Evolutionary conservation across 140 eudicot species (phyloP), one percentile per base, ranked within the genome.

Genomic region (Flaveria floridana): DNA sequence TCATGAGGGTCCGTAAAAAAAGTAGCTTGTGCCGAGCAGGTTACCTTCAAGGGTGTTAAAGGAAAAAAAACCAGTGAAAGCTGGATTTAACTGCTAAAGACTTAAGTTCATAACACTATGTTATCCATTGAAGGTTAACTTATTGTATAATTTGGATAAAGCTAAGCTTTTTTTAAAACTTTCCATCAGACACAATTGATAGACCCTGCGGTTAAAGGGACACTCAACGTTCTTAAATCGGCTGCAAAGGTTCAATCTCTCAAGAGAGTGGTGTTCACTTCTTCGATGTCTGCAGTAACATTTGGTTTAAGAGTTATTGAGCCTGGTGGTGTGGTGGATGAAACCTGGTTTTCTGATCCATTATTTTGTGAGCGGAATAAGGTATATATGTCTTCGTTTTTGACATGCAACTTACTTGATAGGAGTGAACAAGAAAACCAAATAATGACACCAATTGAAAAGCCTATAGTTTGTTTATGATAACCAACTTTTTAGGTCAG

Each of bases 301-400:
- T 28, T 37, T 28, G 25, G 34, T 12, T 47, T 18, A 0, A 79
- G 26, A 6, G 70, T 34, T 61, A 69, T 56, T 13, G 78, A 64
- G 21, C 63, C 71, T 73, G 86, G 74, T 30, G 84, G 50, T 34
- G 77, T 78, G 59, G 72, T 85, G 26, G 89, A 85, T 68, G 89
- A 85, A 80, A 82, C 80, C 21, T 85, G 89, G 85, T 78, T 83
- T 73, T 81, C 81, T 61, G 89, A 79, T 76, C 75, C 88, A 14
- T 37, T 4, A 18, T 5, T 76, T n/a, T 79, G 86, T 51, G 72
- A 66, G 68, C 79, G 83, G 57, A 28, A 28, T 11, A 39, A 82
- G 85, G 86, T 79, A 9, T 71, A 9, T 70, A n/a, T 8, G 6
- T 20, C 61, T 4, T 55, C 1, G 3, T 52, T 52, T 52, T 52